Evolutionary conservation across 208 protist genomes (phyloP), one percentile per base, ranked within the genome.

Genomic region (Wallacemonas rigidus): DNA sequence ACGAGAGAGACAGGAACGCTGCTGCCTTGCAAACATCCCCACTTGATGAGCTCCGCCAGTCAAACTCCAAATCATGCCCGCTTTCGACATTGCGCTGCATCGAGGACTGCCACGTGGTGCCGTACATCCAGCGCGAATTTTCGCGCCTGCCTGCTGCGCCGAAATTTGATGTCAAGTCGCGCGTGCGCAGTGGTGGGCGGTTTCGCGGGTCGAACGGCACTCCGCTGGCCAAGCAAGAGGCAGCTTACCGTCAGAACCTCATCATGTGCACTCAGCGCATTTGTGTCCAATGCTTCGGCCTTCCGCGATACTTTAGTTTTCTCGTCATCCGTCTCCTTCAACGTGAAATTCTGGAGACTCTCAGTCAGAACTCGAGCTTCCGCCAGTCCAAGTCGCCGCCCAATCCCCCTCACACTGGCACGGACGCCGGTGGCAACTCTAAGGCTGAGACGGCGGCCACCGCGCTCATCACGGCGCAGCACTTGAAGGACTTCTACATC

Each of bases 271-370:
- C 90, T 38, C 87, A 96, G 67, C 85, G 86, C 1, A 81, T 96
- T 44, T 91, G 87, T 74, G 82, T 78, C 40, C 83, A 94, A 54
- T 91, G 87, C 71, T 91, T 96, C 71, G 91, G 91, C 26, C 60
- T 96, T 3, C 91, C 91, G 55, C 85, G 86, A 53, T 96, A 96
- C 72, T 92, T 96, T 76, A 84, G 83, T 14, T 91, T 85, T 67
- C 69, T 96, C 39, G 76, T 95, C 51, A 57, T 93, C 55, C 72
- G 75, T 1, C 75, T 94, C 36, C 79, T 94, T 54, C 77, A 86
- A 54, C 69, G 65, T 51, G 80, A 91, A 38, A 39, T 79, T 17
- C 41, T 61, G 41, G 58, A 64, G 53, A 39, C n/a, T 0, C 36
- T 65, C 15, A 65, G 60, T 41, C 60, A 53, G 4, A 65, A 45